A percentile compares a stretch with the other conserved stretches of the same genome.
These are phyloP conservation scores for Pogostemon cablin DNA, from an alignment of 257 asterid species.

Conservation along the genomic window DNA sequence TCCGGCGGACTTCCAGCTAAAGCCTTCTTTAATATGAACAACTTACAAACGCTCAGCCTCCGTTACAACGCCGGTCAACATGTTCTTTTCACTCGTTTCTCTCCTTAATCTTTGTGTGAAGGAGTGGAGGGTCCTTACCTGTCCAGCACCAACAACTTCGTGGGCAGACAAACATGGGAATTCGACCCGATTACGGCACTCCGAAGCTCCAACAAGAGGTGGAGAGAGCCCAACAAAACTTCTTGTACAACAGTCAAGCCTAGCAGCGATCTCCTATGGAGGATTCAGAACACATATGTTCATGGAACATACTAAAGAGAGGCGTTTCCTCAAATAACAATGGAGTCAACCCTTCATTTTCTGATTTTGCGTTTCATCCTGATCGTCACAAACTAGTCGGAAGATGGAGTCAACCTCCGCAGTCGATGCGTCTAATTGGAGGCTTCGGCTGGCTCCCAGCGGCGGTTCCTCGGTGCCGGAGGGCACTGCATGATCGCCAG, in stretches of 20 bases:
- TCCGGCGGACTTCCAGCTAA: too few relatives aligned
- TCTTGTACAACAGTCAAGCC: constrained; percentile 68
- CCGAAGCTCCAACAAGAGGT: constrained; percentile 50
- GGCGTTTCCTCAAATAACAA: too few relatives aligned
- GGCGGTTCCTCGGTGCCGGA: constrained; percentile 62
- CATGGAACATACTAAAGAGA: too few relatives aligned
- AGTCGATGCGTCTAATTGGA: constrained; percentile 35
- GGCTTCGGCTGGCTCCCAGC: constrained; percentile 28
- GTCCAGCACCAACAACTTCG: constrained; percentile 63
- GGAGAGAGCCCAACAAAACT: constrained; percentile 49
- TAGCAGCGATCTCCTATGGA: constrained; percentile 63
- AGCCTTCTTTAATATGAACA: too few relatives aligned
- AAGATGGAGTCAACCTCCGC: constrained; percentile 46
- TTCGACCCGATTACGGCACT: constrained; percentile 49
- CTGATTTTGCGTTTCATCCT: constrained; percentile 32
- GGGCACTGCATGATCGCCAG: constrained; percentile 62
- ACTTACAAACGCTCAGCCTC: too few relatives aligned
- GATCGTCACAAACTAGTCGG: constrained; percentile 21
- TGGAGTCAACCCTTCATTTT: constrained; percentile 35
- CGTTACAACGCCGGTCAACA: too few relatives aligned
- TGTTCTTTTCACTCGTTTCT: too few relatives aligned
- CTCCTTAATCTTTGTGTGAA: constrained; percentile 40
- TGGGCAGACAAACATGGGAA: constrained; percentile 63
- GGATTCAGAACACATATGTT: constrained; percentile 40
- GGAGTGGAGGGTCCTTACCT: constrained; percentile 55